Evolutionary conservation across 2,329 filamentous ascomycete species (phyloP).

Genomic region (Xylaria sp.): DNA sequence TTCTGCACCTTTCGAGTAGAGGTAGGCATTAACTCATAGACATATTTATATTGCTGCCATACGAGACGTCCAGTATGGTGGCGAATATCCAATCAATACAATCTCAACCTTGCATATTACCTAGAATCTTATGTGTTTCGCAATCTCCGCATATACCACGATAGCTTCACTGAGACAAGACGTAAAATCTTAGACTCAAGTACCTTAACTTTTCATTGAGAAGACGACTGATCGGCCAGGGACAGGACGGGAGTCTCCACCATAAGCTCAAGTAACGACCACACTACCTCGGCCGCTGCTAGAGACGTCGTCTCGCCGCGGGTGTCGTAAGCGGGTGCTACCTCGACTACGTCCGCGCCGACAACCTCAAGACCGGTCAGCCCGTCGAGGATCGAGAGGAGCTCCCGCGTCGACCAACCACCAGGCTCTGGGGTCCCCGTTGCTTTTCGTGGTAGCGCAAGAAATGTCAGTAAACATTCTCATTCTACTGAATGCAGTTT

Average conservation of each 20-base stretch:
- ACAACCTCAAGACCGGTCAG: slow-evolving; percentile 75
- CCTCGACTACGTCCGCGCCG: slow-evolving; percentile 81
- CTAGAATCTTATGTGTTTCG: neutral
- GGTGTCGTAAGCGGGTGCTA: slow-evolving; percentile 78
- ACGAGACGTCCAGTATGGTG: slow-evolving; percentile 1
- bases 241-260: slow-evolving; percentile 50
- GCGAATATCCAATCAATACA: slow-evolving; percentile 14
- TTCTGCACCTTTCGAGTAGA: slow-evolving; percentile 2
- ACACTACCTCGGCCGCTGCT: slow-evolving; percentile 74
- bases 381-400: slow-evolving; percentile 75
- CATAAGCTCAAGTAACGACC: slow-evolving; percentile 72
- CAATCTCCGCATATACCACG: neutral
- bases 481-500: neutral
- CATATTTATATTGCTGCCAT: neutral
- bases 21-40: slow-evolving; percentile 20
- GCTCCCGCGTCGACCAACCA: slow-evolving; percentile 79
- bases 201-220: no score
- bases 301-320: slow-evolving; percentile 74
- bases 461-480: neutral
- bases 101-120: slow-evolving; percentile 23
- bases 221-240: slow-evolving; percentile 13
- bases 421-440: slow-evolving; percentile 82
- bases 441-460: slow-evolving; percentile 45
- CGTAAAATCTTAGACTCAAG: no score
- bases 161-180: neutral